A percentile compares a stretch with the other conserved stretches of the same genome.
Evolutionary conservation across 805 yeast species (phyloP).

Genomic region (Danielia oregonensis): DNA sequence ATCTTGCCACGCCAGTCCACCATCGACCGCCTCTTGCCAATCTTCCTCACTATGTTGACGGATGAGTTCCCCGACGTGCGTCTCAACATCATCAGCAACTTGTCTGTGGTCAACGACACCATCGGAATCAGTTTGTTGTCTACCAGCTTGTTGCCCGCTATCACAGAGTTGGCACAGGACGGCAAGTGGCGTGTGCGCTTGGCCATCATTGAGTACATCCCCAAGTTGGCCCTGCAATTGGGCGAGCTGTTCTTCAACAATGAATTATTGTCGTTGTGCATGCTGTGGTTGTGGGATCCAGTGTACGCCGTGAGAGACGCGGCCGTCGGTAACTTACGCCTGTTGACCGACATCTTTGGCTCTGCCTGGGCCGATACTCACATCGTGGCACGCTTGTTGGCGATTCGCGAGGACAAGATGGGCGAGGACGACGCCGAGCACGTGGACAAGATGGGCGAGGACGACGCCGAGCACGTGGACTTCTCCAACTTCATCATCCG

Average conservation of each 20-base stretch:
- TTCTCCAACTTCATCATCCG: slow-evolving; percentile 83
- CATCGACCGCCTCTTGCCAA: slow-evolving; percentile 77
- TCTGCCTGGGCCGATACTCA: slow-evolving; percentile 89
- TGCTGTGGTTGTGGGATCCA: slow-evolving; percentile 99
- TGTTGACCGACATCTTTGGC: slow-evolving; percentile 83
- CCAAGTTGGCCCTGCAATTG: slow-evolving; percentile 87
- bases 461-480: slow-evolving; percentile 34
- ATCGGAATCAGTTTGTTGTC: slow-evolving; percentile 87
- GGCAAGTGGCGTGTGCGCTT: slow-evolving; percentile 96
- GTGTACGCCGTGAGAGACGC: slow-evolving; percentile 96
- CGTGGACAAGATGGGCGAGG: slow-evolving; percentile 19
- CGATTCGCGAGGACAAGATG: slow-evolving; percentile 19
- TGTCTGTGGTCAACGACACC: slow-evolving; percentile 88
- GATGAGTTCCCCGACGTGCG: slow-evolving; percentile 97
- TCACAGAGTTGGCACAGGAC: slow-evolving; percentile 92
- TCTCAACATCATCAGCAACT: slow-evolving; percentile 86
- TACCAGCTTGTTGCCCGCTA: slow-evolving; percentile 89
- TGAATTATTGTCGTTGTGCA: slow-evolving; percentile 82
- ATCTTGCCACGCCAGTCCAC: slow-evolving; percentile 81
- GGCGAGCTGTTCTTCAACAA: slow-evolving; percentile 92
- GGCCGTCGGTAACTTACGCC: slow-evolving; percentile 79
- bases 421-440: slow-evolving; percentile 19
- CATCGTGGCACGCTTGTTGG: slow-evolving; percentile 71
- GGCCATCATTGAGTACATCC: slow-evolving; percentile 95
- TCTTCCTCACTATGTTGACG: slow-evolving; percentile 87